These are phyloP conservation scores for Benincasa hispida DNA, from an alignment of 306 rosid genomes.

Conservation along the genomic window DNA sequence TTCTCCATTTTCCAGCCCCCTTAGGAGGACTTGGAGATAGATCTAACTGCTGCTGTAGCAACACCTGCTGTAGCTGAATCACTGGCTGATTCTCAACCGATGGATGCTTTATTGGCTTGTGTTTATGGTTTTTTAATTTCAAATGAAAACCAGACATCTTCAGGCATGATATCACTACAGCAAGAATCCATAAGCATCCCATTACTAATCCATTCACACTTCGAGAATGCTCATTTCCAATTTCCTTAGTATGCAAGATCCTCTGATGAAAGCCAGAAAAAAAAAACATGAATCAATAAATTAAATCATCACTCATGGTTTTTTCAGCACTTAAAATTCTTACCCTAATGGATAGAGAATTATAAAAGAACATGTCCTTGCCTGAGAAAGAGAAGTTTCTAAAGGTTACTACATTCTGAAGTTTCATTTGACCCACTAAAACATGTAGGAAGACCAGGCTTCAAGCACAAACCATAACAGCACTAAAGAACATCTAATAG, in stretches of 20 bases:
- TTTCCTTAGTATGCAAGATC: constrained; percentile 20
- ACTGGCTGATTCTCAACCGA: constrained; percentile 21
- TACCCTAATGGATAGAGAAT: not conserved
- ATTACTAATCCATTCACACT: constrained; percentile 17
- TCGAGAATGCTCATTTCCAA: constrained; percentile 13
- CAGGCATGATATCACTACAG: constrained; percentile 37
- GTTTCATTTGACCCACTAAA: not conserved
- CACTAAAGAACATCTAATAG: not conserved
- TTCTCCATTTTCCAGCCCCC: constrained; percentile 71
- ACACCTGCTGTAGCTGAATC: constrained; percentile 9
- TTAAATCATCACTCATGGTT: not conserved
- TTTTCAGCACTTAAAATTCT: not conserved
- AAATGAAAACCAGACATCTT: constrained; percentile 27
- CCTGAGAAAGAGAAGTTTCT: not conserved
- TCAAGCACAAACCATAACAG: not conserved
- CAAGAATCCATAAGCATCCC: constrained; percentile 39
- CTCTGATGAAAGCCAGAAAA: constrained; percentile 29
- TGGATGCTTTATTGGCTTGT: constrained; percentile 23
- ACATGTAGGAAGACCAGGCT: not conserved
- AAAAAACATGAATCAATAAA: constrained; percentile 7
- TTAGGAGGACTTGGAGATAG: constrained; percentile 18
- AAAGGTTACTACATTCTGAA: not conserved
- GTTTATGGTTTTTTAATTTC: constrained; percentile 27
- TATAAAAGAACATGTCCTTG: not conserved
- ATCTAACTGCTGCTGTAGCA: constrained; percentile 22